Percentiles rank a stretch among this genome's conserved stretches.
Conservation (phyloP, 2,329 filamentous ascomycete genomes). For the Rachicladosporium sp. region DNA sequence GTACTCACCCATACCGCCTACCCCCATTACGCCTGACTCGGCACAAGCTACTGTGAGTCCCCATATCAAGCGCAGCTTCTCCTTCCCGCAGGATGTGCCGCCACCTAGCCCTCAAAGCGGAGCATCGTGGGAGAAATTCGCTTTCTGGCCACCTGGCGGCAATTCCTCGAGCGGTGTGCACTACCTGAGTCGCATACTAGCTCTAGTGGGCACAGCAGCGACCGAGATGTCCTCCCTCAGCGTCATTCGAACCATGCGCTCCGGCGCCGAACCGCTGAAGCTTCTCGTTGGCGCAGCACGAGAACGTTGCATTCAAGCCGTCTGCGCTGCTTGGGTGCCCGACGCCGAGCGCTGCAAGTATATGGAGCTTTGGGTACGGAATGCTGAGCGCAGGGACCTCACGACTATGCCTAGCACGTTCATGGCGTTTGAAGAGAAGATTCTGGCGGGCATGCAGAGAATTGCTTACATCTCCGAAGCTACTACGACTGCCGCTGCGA, state of each 20-base stretch:
- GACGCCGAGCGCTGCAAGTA: conserved; percentile 88
- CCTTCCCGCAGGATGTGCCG: conserved; percentile 59
- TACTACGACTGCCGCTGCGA: conserved; percentile 53
- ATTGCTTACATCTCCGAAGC: conserved; percentile 88
- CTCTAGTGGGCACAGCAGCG: conserved; percentile 72
- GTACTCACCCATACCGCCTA: conserved; percentile 64
- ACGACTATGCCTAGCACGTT: conserved; percentile 87
- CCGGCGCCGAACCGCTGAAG: conserved; percentile 58
- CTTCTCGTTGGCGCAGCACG: conserved; percentile 63
- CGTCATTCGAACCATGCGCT: conserved; percentile 36
- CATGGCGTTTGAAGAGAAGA: conserved; percentile 67
- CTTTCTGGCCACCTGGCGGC: conserved; percentile 89
- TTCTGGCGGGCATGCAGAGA: conserved; percentile 82
- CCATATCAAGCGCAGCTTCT: conserved; percentile 55
- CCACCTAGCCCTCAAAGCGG: conserved; percentile 61
- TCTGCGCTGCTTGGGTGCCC: conserved; percentile 83
- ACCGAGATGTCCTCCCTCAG: conserved; percentile 70
- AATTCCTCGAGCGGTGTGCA: conserved; percentile 88
- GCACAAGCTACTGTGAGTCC: conserved; percentile 36
- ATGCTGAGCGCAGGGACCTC: conserved; percentile 68
- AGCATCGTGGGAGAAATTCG: conserved; percentile 83
- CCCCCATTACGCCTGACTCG: conserved; percentile 53
- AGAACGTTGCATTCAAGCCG: conserved; percentile 72
- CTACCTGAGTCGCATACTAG: conserved; percentile 72
- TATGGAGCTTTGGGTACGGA: conserved; percentile 85